phyloP scores from a whole-genome alignment of 208 protist genomes.

The Acanthamoeba lenticulata region DNA sequence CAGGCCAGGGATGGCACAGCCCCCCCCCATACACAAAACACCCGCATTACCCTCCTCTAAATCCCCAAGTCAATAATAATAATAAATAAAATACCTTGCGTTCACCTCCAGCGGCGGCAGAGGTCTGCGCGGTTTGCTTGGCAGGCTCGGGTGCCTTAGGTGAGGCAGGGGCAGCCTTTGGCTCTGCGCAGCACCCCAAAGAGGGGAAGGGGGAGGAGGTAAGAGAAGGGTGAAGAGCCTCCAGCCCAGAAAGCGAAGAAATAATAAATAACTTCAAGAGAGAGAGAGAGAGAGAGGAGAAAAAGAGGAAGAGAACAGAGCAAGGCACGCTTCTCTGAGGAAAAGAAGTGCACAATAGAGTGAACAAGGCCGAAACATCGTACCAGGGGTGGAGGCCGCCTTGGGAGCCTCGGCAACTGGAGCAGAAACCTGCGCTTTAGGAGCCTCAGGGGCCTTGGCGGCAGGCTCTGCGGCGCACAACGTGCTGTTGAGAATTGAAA shows the following conservation, averaged over 20 bases:
- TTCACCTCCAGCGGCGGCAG: not conserved
- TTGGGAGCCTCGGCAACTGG: slow-evolving; percentile 18
- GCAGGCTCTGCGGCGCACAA: not conserved
- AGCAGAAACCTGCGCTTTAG: not conserved
- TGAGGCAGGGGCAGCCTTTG: not conserved
- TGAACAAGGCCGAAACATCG: not conserved
- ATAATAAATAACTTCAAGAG: too few species aligned
- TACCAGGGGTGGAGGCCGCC: not conserved
- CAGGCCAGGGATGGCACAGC: too few species aligned
- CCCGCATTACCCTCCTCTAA: too few species aligned
- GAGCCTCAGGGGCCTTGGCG: not conserved
- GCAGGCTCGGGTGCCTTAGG: not conserved
- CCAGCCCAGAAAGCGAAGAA: too few species aligned
- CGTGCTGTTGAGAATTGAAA: not conserved
- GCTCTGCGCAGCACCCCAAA: not conserved
- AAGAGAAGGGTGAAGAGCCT: slow-evolving; percentile 3
- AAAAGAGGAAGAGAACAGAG: too few species aligned
- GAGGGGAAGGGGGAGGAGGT: too few species aligned
- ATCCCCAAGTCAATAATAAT: too few species aligned
- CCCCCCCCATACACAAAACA: too few species aligned
- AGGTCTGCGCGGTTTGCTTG: not conserved
- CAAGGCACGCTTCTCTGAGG: too few species aligned
- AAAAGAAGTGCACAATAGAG: not conserved
- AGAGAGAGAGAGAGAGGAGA: too few species aligned
- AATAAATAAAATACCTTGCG: not conserved